These are phyloP conservation scores for Cryptococcus sp. DNA, from an alignment of 1,284 basidiomycete genomes.

Conservation along the genomic window DNA sequence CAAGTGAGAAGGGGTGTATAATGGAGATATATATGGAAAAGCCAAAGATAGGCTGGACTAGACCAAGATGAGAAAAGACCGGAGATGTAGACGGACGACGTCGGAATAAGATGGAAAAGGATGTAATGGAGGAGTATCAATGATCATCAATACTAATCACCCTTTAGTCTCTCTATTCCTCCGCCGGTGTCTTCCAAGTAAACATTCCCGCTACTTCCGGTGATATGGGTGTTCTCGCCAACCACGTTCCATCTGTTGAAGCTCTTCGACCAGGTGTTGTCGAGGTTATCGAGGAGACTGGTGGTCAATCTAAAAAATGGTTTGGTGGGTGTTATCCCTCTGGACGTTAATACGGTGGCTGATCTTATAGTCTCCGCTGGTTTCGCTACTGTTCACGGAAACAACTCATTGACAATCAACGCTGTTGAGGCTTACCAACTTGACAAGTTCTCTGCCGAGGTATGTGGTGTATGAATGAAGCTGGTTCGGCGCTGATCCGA, in stretches of 20 bases:
- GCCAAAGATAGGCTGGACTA: too few species aligned
- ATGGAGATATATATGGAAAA: background rate
- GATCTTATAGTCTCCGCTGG: constrained; percentile 78
- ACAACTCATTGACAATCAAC: constrained; percentile 95
- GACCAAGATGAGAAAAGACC: too few species aligned
- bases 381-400: constrained; percentile 96
- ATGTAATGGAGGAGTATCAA: background rate
- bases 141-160: background rate
- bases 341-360: background rate
- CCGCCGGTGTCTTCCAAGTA: constrained; percentile 85
- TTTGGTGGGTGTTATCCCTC: constrained; percentile 64
- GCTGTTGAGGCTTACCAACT: constrained; percentile 93
- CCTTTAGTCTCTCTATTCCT: constrained; percentile 74
- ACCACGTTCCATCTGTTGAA: constrained; percentile 92
- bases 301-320: constrained; percentile 74
- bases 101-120: background rate
- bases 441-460: constrained; percentile 60
- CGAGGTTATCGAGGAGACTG: constrained; percentile 79
- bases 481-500: background rate
- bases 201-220: constrained; percentile 89
- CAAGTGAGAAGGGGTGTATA: background rate
- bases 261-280: constrained; percentile 86
- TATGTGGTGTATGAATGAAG: constrained; percentile 4
- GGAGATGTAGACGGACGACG: background rate
- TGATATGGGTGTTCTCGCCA: constrained; percentile 97